Evolutionary conservation across 768 basidiomycete species (phyloP).

Genomic region (Mycena galopus): DNA sequence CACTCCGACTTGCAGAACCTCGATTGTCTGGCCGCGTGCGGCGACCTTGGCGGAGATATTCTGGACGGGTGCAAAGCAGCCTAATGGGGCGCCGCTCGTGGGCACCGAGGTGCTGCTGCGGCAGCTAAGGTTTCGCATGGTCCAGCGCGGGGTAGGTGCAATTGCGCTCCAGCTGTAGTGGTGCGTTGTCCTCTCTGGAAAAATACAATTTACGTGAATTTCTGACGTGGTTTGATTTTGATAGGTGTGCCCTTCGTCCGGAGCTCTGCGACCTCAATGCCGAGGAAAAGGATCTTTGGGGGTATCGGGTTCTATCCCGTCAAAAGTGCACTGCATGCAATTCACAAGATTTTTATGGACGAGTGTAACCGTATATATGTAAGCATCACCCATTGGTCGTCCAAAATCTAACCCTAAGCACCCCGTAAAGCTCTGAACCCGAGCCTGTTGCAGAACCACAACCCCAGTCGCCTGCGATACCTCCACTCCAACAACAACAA

Average conservation of each 20-base stretch:
- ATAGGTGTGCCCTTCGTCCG: too few relatives aligned
- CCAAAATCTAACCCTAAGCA: not conserved
- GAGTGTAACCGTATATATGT: too few relatives aligned
- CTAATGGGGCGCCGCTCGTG: conserved; percentile 55
- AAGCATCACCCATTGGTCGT: conserved; percentile 46
- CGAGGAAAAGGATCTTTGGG: too few relatives aligned
- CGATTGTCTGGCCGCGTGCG: conserved; percentile 81
- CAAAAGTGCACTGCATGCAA: too few relatives aligned
- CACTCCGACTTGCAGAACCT: conserved; percentile 77
- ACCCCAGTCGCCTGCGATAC: conserved; percentile 54
- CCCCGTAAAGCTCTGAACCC: conserved; percentile 38
- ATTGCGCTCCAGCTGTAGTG: conserved; percentile 77
- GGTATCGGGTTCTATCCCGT: too few relatives aligned
- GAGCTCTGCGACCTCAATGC: too few relatives aligned
- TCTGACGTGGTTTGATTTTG: too few relatives aligned
- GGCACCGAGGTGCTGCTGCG: conserved; percentile 68
- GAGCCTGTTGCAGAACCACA: conserved; percentile 51
- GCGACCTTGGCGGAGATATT: conserved; percentile 82
- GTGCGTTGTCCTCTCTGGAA: too few relatives aligned
- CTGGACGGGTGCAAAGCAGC: conserved; percentile 71
- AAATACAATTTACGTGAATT: too few relatives aligned
- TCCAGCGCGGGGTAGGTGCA: conserved; percentile 70
- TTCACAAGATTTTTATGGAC: too few relatives aligned
- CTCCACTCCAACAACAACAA: conserved; percentile 39
- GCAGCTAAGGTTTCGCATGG: conserved; percentile 69